phyloP scores from a whole-genome alignment of 1,139 yeast genomes.

The Debaryomyces coudertii region DNA sequence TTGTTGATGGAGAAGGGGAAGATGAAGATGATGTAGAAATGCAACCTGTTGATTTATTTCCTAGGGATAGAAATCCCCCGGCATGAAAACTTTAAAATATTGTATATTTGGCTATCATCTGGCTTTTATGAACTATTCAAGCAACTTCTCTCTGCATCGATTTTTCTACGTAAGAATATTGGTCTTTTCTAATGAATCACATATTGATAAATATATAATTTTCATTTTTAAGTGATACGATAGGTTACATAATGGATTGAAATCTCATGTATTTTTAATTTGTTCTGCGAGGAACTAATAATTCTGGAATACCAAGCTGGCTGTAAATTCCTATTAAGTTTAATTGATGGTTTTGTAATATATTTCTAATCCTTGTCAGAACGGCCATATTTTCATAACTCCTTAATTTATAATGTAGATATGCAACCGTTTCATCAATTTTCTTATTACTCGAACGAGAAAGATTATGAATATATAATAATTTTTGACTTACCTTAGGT shows the following conservation, averaged over 20 bases:
- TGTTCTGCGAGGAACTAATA: constrained; percentile 11
- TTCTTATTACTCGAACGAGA: constrained; percentile 20
- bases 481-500: constrained; percentile 13
- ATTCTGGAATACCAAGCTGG: constrained; percentile 12
- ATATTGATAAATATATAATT: not conserved
- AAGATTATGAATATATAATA: constrained; percentile 20
- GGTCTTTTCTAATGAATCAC: not conserved
- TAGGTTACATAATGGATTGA: not conserved
- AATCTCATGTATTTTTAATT: not conserved
- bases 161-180: not conserved
- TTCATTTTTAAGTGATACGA: not conserved
- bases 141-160: not conserved
- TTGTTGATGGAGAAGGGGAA: constrained; percentile 29
- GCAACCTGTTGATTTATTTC: constrained; percentile 40
- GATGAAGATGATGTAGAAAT: constrained; percentile 42
- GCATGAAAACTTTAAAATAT: constrained; percentile 1
- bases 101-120: no score
- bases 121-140: not conserved
- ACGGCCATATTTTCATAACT: constrained; percentile 12
- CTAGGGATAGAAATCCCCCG: constrained; percentile 20
- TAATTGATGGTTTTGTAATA: constrained; percentile 10
- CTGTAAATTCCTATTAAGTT: constrained; percentile 8
- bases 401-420: constrained; percentile 23
- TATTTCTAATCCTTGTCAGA: constrained; percentile 10
- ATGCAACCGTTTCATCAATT: constrained; percentile 25